Base-by-base conservation (phyloP, 306 rosid species). In the Biancaea sappan region DNA sequence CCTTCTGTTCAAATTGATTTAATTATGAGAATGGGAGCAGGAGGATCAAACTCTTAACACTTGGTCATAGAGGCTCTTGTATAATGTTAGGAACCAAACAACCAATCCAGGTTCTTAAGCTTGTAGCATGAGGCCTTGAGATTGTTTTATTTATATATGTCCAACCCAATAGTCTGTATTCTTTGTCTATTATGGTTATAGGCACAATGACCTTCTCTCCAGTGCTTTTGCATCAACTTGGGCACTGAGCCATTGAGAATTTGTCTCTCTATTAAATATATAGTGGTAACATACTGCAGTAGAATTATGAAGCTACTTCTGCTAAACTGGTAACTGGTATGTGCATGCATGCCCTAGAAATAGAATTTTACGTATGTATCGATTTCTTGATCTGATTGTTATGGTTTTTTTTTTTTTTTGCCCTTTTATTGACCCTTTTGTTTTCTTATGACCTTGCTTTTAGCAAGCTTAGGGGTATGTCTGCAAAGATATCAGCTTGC, bases 401-500 rank as follows among this genome's bases (percentile, higher is more conserved):
- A 1, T 3, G 38, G 12, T 24, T 12, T 54, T 25, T 1, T 4
- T 12, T 3, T 54, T 62, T 43, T 21, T 38, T 3, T 48, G 12
- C 46, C 60, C 64, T 78, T 41, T 29, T 54, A 67, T 50, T 48
- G 57, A 77, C 62, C 52, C 16, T 60, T 44, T 19, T 53, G 72
- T 22, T 67, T 47, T 54, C 8, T 44, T 69, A 37, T 40, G 8
- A 2, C 11, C 58, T 73, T 77, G 63, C 66, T 81, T 79, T 67
- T 75, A 94, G 99, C 84, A 94, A 87, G 74, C 81, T 41, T 8
- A 90, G 82, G 69, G 88, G 90, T 8, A 67, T 86, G 73, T 86
- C 98, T 73, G 80, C 86, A 14, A 90, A 72, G 80, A 90, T 92
- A 70, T 88, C 99, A 19, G 80, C 56, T 16, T 59, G 86, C 72